Percentiles rank a stretch among this genome's conserved stretches.
Evolutionary conservation across 129 eudicot genomes (phyloP).

Genomic region (Deinandra increscens): DNA sequence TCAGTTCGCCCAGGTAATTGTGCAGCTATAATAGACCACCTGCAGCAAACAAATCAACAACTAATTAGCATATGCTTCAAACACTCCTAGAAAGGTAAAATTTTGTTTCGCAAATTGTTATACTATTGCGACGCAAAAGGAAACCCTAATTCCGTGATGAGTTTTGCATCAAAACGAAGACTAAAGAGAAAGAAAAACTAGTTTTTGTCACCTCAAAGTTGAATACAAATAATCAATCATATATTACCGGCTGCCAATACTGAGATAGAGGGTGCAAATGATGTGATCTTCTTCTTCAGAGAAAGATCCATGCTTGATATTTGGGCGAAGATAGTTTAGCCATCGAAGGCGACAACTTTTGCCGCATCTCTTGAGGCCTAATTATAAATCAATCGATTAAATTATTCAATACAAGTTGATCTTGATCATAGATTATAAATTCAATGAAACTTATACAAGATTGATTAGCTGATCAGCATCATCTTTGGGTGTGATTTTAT

Average conservation of each 20-base stretch:
- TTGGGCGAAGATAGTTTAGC: slow-evolving; percentile 91
- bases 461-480: neutral
- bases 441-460: slow-evolving; percentile 2
- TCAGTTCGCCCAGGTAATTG: slow-evolving; percentile 89
- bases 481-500: slow-evolving; percentile 24
- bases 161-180: no score
- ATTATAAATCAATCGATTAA: slow-evolving; percentile 5
- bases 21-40: slow-evolving; percentile 91
- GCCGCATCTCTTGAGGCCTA: slow-evolving; percentile 92
- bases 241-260: slow-evolving; percentile 83
- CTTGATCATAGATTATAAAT: neutral
- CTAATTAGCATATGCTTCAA: neutral
- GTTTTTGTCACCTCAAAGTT: no score
- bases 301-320: slow-evolving; percentile 88
- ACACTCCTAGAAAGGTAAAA: no score
- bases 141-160: no score
- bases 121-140: no score
- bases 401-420: slow-evolving; percentile 1
- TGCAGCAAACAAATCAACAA: slow-evolving; percentile 20
- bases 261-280: slow-evolving; percentile 73
- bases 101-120: no score
- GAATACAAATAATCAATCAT: neutral
- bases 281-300: slow-evolving; percentile 90
- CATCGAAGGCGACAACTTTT: slow-evolving; percentile 93
- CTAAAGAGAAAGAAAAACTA: no score